These are phyloP conservation scores for Cercospora brassicicola DNA, from an alignment of 2,329 filamentous ascomycete species.

Conservation along the genomic window DNA sequence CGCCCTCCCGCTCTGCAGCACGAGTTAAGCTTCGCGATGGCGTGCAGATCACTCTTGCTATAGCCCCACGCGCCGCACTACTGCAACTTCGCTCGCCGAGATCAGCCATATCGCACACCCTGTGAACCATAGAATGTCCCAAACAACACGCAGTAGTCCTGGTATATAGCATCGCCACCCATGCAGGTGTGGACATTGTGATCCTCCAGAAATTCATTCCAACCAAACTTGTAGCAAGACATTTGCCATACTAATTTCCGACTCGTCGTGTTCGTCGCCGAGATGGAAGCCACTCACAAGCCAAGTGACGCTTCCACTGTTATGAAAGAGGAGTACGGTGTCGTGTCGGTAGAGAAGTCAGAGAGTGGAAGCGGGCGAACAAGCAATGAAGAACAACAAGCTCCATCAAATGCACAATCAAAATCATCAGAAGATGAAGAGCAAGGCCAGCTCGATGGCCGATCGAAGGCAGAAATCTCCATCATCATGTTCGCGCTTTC, in stretches of 20 bases:
- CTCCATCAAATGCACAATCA: neutral
- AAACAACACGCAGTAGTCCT: neutral
- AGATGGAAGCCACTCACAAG: neutral
- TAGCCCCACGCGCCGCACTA: neutral
- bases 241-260: neutral
- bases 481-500: neutral
- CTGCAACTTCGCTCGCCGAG: slow-evolving; percentile 1
- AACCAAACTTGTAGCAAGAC: neutral
- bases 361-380: neutral
- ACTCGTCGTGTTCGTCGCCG: neutral
- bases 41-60: slow-evolving; percentile 1
- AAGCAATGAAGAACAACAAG: slow-evolving; percentile 1
- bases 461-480: neutral
- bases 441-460: neutral
- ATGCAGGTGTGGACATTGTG: neutral
- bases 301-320: neutral
- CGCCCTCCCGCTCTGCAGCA: neutral
- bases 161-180: neutral
- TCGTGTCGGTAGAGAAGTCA: neutral
- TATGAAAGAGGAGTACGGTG: neutral
- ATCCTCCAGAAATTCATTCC: neutral
- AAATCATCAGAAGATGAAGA: neutral
- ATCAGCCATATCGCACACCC: neutral
- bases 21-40: neutral
- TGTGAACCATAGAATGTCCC: neutral